Conservation (phyloP, 2,329 filamentous ascomycete species). For the Chrysoporthe puriensis region DNA sequence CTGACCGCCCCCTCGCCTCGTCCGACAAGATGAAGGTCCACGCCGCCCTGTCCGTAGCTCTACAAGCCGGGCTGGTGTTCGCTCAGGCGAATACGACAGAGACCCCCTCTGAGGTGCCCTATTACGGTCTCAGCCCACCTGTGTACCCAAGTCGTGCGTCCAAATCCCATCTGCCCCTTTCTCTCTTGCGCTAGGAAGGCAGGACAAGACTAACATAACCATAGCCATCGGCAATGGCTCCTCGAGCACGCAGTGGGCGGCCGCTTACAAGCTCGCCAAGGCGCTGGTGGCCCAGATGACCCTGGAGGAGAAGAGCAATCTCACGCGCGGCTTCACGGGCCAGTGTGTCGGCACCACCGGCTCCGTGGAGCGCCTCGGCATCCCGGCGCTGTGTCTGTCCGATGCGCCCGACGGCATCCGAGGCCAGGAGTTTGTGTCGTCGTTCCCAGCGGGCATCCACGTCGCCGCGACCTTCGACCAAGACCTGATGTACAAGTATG, state of each 20-base stretch:
- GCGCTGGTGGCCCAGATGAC: conserved; percentile 43
- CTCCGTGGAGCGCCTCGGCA: conserved; percentile 40
- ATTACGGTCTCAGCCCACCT: conserved; percentile 41
- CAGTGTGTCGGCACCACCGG: conserved; percentile 39
- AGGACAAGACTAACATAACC: conserved; percentile 13
- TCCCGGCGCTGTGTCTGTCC: conserved; percentile 50
- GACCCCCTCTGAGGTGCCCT: conserved; percentile 37
- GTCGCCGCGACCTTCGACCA: conserved; percentile 73
- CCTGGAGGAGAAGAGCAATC: conserved; percentile 43
- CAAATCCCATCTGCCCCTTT: background rate
- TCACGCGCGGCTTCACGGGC: conserved; percentile 43
- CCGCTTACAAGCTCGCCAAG: conserved; percentile 41
- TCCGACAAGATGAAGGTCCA: conserved; percentile 25
- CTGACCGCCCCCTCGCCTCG: background rate
- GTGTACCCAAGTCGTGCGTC: conserved; percentile 40
- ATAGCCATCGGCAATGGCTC: conserved; percentile 37
- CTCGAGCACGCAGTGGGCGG: conserved; percentile 38
- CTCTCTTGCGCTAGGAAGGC: too few relatives aligned
- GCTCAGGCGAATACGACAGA: conserved; percentile 22
- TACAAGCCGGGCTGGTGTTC: conserved; percentile 18
- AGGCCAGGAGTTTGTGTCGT: conserved; percentile 40
- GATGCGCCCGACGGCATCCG: conserved; percentile 43
- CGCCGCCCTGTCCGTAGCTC: conserved; percentile 6
- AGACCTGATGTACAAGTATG: conserved; percentile 66
- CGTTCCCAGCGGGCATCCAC: conserved; percentile 70